These are phyloP conservation scores for Colletotrichum cordylinicola DNA, from an alignment of 2,329 filamentous ascomycete species.

Conservation along the genomic window DNA sequence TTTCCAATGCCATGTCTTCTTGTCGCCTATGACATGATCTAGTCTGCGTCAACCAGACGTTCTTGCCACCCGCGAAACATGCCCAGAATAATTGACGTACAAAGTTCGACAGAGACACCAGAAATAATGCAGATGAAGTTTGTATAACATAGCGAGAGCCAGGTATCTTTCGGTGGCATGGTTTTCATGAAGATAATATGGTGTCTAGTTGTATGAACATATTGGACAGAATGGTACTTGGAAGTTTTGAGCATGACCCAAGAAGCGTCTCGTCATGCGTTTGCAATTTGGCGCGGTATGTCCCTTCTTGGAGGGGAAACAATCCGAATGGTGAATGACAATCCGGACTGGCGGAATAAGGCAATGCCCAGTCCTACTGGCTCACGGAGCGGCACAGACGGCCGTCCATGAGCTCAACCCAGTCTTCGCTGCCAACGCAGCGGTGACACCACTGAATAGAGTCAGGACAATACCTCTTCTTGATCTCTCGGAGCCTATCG, in stretches of 20 bases:
- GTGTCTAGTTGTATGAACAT: not conserved
- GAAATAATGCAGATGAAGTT: not conserved
- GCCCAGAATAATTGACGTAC: not conserved
- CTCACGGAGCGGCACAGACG: not conserved
- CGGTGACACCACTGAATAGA: not conserved
- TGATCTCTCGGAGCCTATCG: slow-evolving; percentile 28
- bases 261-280: not conserved
- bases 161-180: not conserved
- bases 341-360: not conserved
- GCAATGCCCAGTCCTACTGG: not conserved
- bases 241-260: not conserved
- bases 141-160: not conserved
- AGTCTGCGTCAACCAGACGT: too few relatives aligned
- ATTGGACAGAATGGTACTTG: not conserved
- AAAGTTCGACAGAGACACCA: not conserved
- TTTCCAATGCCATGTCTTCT: too few relatives aligned
- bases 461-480: slow-evolving; percentile 33
- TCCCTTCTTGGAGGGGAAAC: not conserved
- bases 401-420: not conserved
- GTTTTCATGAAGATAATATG: not conserved
- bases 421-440: not conserved
- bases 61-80: not conserved
- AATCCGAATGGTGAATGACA: not conserved
- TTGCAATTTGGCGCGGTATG: too few relatives aligned
- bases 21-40: too few relatives aligned